A percentile compares a stretch with the other conserved stretches of the same genome.
These are phyloP conservation scores for Zymoseptoria pseudotritici DNA, from an alignment of 2,329 filamentous ascomycete genomes.

Conservation along the genomic window DNA sequence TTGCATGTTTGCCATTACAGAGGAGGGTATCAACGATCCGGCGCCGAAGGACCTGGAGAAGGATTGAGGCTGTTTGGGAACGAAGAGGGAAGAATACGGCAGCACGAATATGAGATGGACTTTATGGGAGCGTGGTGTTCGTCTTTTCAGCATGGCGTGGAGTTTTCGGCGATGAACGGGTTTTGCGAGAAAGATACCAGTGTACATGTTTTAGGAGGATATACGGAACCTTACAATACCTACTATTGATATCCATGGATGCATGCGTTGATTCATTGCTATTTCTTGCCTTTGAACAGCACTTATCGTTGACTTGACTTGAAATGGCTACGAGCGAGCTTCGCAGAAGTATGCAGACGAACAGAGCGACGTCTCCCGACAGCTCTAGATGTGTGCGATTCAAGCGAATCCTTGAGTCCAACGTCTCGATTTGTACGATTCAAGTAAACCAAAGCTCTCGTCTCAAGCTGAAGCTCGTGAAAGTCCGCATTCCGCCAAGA, in stretches of 20 bases:
- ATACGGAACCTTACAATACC: neutral
- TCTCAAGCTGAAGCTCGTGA: neutral
- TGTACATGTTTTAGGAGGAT: neutral
- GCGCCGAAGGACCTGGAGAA: slow-evolving; percentile 93
- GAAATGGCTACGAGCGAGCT: no score
- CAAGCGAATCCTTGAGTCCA: no score
- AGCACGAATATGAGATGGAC: neutral
- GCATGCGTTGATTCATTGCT: neutral
- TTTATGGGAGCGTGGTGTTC: neutral
- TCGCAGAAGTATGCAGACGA: no score
- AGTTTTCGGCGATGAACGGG: neutral
- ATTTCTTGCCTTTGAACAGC: neutral
- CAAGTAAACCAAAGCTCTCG: neutral
- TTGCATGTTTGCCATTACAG: slow-evolving; percentile 91
- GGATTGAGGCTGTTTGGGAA: slow-evolving; percentile 37
- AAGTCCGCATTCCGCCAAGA: neutral
- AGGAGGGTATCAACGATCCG: slow-evolving; percentile 93
- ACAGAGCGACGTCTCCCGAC: no score
- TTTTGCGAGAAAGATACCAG: neutral
- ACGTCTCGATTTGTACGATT: neutral
- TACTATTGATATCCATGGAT: neutral
- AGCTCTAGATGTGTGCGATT: no score
- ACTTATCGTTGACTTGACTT: no score
- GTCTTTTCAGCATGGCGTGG: slow-evolving; percentile 3
- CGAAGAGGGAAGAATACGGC: neutral